Percentiles rank a stretch among this genome's conserved stretches.
phyloP scores from a whole-genome alignment of 225 moss, liverwort and hornwort genomes.

The Polytrichum formosum region DNA sequence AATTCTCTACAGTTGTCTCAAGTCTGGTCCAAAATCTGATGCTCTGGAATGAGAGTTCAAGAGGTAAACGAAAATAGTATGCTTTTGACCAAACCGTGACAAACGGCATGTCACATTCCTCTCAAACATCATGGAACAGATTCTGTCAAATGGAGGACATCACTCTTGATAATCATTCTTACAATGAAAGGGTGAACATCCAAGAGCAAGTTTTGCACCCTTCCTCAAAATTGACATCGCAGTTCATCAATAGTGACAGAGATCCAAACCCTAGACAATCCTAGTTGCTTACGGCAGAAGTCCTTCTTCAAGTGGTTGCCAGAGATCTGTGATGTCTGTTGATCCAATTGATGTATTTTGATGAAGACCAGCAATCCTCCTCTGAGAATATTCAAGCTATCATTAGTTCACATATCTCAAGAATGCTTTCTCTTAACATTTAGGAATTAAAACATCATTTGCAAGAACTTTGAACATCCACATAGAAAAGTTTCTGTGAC shows the following conservation, averaged over 20 bases:
- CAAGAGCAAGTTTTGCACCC: background rate
- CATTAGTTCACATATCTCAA: too few species aligned
- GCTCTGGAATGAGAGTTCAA: too few species aligned
- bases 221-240: too few species aligned
- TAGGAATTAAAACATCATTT: too few species aligned
- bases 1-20: too few species aligned
- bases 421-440: too few species aligned
- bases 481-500: too few species aligned
- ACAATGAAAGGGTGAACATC: background rate
- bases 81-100: too few species aligned
- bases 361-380: constrained; percentile 97
- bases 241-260: too few species aligned
- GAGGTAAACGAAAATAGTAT: too few species aligned
- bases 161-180: background rate
- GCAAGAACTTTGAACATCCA: too few species aligned
- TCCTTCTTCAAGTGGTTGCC: constrained; percentile 75
- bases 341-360: constrained; percentile 95
- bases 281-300: constrained; percentile 66
- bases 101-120: background rate
- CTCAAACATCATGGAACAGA: background rate
- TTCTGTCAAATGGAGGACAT: background rate
- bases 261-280: background rate
- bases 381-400: constrained; percentile 42
- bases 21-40: too few species aligned
- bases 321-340: constrained; percentile 63